phyloP scores from a whole-genome alignment of 768 basidiomycete genomes.

The Obba rivulosa region DNA sequence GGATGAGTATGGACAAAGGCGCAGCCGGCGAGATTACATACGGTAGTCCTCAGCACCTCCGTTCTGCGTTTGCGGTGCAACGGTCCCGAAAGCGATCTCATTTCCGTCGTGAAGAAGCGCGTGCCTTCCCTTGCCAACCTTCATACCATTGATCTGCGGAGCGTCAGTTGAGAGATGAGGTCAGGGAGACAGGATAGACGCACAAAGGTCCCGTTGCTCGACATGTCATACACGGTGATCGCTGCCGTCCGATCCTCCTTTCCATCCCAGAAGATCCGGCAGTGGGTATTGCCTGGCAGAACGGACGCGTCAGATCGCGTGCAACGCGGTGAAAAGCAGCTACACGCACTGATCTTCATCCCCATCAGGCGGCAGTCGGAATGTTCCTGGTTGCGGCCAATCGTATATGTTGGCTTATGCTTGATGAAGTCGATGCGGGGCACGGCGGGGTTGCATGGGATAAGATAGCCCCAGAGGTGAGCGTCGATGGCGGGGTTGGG shows the following conservation, averaged over 20 bases:
- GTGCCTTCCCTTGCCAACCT: constrained; percentile 52
- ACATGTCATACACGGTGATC: constrained; percentile 49
- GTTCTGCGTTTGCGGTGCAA: constrained; percentile 36
- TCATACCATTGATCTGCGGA: constrained; percentile 58
- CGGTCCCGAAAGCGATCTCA: constrained; percentile 81
- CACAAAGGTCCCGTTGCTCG: constrained; percentile 73
- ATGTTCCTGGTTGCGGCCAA: constrained; percentile 45
- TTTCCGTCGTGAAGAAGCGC: constrained; percentile 71
- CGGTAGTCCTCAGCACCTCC: constrained; percentile 65
- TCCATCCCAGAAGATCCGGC: constrained; percentile 56
- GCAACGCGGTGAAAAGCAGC: constrained; percentile 4
- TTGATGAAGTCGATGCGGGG: constrained; percentile 61
- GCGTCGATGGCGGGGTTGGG: constrained; percentile 19
- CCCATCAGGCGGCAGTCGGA: constrained; percentile 60
- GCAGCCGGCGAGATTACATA: constrained; percentile 29
- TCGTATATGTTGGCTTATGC: constrained; percentile 37
- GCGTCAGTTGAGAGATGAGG: background rate
- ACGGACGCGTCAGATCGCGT: constrained; percentile 21
- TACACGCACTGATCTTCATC: constrained; percentile 64
- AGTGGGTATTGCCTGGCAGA: constrained; percentile 47
- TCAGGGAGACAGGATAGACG: constrained; percentile 17
- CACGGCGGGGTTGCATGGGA: constrained; percentile 51
- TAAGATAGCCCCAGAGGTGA: constrained; percentile 67
- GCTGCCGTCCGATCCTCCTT: constrained; percentile 33
- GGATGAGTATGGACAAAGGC: background rate